Conservation (phyloP, 495 filamentous ascomycete species). For the Cetradonia linearis region DNA sequence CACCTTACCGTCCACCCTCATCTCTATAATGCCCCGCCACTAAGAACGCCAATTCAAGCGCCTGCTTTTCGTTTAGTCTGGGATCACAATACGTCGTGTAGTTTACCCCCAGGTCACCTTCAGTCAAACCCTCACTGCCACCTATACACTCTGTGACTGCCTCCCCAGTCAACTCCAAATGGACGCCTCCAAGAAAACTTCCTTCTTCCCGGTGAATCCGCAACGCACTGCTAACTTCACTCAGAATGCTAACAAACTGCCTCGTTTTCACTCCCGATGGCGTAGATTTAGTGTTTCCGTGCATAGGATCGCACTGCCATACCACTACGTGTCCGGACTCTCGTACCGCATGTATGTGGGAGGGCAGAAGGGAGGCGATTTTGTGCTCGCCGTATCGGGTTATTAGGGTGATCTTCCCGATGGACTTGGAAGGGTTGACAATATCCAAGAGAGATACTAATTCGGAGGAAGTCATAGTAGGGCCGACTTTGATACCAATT, state of each 20-base stretch:
- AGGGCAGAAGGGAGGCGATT: slow-evolving; percentile 58
- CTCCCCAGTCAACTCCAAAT: slow-evolving; percentile 90
- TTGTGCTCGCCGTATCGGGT: slow-evolving; percentile 80
- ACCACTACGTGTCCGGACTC: slow-evolving; percentile 59
- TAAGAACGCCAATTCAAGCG: slow-evolving; percentile 86
- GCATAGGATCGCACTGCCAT: slow-evolving; percentile 99
- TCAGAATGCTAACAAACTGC: slow-evolving; percentile 74
- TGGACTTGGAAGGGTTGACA: slow-evolving; percentile 69
- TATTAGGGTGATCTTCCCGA: slow-evolving; percentile 90
- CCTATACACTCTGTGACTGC: slow-evolving; percentile 94
- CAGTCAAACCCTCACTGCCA: slow-evolving; percentile 75
- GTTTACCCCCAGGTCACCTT: slow-evolving; percentile 75
- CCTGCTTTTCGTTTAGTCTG: slow-evolving; percentile 92
- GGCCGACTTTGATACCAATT: slow-evolving; percentile 91
- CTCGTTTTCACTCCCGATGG: slow-evolving; percentile 72
- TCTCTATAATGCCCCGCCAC: slow-evolving; percentile 73
- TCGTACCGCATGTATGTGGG: slow-evolving; percentile 80
- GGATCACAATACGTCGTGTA: slow-evolving; percentile 97
- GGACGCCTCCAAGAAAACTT: slow-evolving; percentile 83
- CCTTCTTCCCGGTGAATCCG: slow-evolving; percentile 72
- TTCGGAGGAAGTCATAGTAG: slow-evolving; percentile 63
- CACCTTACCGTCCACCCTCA: background rate
- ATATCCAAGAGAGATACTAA: slow-evolving; percentile 66
- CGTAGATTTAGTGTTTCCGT: slow-evolving; percentile 61
- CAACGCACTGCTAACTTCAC: slow-evolving; percentile 68